phyloP scores from a whole-genome alignment of 2,329 filamentous ascomycete genomes.

The Fusarium mundagurra region DNA sequence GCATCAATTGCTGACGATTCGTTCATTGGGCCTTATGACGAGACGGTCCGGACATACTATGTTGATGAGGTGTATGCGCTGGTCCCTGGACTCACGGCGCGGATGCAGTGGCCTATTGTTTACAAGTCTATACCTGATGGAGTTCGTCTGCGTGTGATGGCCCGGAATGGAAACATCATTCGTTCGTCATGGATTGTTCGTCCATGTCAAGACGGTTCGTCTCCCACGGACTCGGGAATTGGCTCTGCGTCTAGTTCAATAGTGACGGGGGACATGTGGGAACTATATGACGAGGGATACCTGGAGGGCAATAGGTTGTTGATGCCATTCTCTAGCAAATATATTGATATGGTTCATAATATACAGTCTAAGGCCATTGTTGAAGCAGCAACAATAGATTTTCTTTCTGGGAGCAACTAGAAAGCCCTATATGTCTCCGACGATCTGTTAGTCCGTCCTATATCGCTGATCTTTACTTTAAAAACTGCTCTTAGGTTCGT shows the following conservation, averaged over 20 bases:
- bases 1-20: neutral
- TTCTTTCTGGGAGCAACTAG: neutral
- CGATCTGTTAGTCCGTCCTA: too few relatives aligned
- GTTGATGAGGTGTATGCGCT: neutral
- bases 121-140: neutral
- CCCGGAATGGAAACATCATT: neutral
- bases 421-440: fast-evolving
- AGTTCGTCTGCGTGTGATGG: neutral
- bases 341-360: neutral
- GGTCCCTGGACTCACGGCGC: neutral
- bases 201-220: neutral
- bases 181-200: neutral
- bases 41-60: neutral
- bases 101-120: neutral
- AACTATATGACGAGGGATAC: neutral
- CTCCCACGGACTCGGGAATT: neutral
- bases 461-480: too few relatives aligned
- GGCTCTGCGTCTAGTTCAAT: neutral
- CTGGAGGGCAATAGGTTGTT: neutral
- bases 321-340: neutral
- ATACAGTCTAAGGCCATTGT: neutral
- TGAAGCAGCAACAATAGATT: neutral
- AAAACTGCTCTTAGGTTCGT: too few relatives aligned
- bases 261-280: neutral
- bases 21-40: neutral